phyloP scores from a whole-genome alignment of 371 early-diverging fungal genomes.

The Mortierella polycephala region DNA sequence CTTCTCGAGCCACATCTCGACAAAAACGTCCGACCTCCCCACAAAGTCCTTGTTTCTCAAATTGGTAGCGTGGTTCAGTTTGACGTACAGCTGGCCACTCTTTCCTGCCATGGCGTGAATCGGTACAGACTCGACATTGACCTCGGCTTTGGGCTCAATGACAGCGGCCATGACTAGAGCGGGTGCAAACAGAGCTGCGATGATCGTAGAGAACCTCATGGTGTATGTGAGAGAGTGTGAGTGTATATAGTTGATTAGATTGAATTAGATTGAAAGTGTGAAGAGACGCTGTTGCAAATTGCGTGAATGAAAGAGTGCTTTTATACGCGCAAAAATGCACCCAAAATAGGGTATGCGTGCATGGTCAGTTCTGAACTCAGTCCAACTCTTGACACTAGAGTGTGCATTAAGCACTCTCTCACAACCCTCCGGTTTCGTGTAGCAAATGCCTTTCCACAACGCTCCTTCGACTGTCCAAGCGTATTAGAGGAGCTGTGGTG shows the following conservation, averaged over 20 bases:
- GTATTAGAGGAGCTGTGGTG: no score
- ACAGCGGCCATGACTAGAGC: background rate
- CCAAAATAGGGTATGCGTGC: no score
- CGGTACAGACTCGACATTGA: background rate
- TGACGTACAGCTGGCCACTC: slow-evolving; percentile 32
- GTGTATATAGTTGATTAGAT: background rate
- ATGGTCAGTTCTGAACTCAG: no score
- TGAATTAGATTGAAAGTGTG: background rate
- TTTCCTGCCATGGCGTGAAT: slow-evolving; percentile 18
- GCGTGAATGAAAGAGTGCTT: no score
- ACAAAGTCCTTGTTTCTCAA: slow-evolving; percentile 14
- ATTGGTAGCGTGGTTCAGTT: slow-evolving; percentile 35
- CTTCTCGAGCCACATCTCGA: slow-evolving; percentile 52
- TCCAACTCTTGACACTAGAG: no score
- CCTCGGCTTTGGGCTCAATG: background rate
- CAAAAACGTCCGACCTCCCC: slow-evolving; percentile 30
- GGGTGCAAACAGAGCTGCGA: slow-evolving; percentile 12
- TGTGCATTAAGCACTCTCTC: no score
- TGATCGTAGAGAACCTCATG: slow-evolving; percentile 11
- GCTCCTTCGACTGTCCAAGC: no score
- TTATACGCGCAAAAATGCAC: no score
- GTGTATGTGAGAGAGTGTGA: background rate
- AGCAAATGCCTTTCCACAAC: no score
- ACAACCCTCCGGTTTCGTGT: no score
- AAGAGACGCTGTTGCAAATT: background rate